Evolutionary conservation across 2,329 filamentous ascomycete genomes (phyloP).

Genomic region (Hypoxylon sp.): DNA sequence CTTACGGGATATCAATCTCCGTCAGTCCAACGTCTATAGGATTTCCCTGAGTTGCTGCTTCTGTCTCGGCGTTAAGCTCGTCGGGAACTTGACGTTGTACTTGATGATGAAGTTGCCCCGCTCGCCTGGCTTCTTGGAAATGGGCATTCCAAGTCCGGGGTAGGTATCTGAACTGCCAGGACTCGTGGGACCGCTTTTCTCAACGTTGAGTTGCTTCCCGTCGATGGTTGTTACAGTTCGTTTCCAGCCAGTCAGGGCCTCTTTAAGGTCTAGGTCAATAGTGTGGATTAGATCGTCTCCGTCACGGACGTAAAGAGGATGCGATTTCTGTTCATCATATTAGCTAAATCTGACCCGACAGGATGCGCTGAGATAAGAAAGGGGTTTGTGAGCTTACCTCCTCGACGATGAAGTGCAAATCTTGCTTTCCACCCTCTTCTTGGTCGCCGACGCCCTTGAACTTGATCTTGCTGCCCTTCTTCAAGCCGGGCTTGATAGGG

Average conservation of each 20-base stretch:
- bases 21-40: conserved; percentile 59
- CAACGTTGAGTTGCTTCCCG: conserved; percentile 83
- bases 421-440: conserved; percentile 94
- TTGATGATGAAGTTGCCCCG: conserved; percentile 90
- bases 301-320: conserved; percentile 85
- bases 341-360: conserved; percentile 49
- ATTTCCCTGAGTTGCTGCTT: conserved; percentile 86
- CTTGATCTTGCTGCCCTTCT: conserved; percentile 98
- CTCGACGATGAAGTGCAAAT: conserved; percentile 93
- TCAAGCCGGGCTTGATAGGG: conserved; percentile 93
- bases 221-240: conserved; percentile 95
- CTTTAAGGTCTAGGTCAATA: conserved; percentile 88
- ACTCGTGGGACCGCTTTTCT: conserved; percentile 85
- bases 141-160: conserved; percentile 91
- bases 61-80: conserved; percentile 78
- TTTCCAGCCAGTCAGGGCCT: conserved; percentile 93
- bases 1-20: conserved; percentile 15
- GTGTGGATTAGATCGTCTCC: conserved; percentile 87
- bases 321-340: conserved; percentile 77
- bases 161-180: conserved; percentile 85
- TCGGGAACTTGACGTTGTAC: conserved; percentile 94
- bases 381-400: conserved; percentile 75
- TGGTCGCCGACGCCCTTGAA: conserved; percentile 98
- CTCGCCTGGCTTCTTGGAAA: conserved; percentile 87
- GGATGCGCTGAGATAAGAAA: background rate